Evolutionary conservation across 306 rosid species (phyloP).

Genomic region (Acacia melanoxylon): DNA sequence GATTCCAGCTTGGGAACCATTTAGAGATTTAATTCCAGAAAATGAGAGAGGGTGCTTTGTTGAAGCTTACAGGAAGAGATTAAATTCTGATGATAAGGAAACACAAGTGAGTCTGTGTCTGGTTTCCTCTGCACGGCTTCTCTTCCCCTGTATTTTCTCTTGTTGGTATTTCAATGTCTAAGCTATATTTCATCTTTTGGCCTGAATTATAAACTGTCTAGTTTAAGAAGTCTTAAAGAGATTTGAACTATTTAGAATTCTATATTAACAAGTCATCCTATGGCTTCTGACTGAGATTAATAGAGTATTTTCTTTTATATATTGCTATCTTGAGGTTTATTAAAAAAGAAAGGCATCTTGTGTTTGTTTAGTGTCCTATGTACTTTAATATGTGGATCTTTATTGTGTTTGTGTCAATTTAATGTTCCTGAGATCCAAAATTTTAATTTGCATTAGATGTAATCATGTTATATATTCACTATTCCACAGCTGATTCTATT

Average conservation of each 20-base stretch:
- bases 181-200: slow-evolving; percentile 16
- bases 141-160: not conserved
- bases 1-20: slow-evolving; percentile 81
- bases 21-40: slow-evolving; percentile 87
- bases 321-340: not conserved
- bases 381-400: not conserved
- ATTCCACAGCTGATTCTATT: not conserved
- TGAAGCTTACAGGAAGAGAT: slow-evolving; percentile 79
- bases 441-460: not conserved
- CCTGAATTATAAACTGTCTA: not conserved
- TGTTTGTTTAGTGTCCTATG: not conserved
- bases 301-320: not conserved
- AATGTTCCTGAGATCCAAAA: not conserved
- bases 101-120: slow-evolving; percentile 61
- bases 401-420: not conserved
- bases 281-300: slow-evolving; percentile 7
- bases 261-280: slow-evolving; percentile 9
- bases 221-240: not conserved
- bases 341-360: not conserved
- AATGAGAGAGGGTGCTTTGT: slow-evolving; percentile 73
- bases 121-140: slow-evolving; percentile 21
- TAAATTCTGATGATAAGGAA: slow-evolving; percentile 73
- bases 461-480: not conserved
- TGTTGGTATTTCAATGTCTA: slow-evolving; percentile 15
- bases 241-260: slow-evolving; percentile 20